Evolutionary conservation across 768 basidiomycete genomes (phyloP).

Genomic region (Serendipita indica): DNA sequence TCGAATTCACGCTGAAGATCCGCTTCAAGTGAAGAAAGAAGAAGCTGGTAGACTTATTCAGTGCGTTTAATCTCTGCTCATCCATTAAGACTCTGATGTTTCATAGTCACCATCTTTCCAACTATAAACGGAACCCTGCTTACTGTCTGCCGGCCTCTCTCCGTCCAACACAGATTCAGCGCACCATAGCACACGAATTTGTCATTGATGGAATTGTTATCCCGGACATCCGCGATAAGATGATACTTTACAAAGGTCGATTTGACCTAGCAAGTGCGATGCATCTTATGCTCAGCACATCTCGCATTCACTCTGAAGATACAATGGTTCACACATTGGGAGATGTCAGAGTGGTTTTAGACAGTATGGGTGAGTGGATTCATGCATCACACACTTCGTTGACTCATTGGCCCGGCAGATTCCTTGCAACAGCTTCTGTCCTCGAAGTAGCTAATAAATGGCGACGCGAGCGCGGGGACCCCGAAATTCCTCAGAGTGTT

Average conservation of each 20-base stretch:
- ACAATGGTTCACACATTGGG: conserved; percentile 89
- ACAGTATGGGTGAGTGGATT: conserved; percentile 52
- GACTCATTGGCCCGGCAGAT: conserved; percentile 32
- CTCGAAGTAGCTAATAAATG: conserved; percentile 69
- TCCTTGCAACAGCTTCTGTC: conserved; percentile 60
- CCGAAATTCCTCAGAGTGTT: conserved; percentile 34
- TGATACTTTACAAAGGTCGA: conserved; percentile 80
- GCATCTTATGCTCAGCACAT: conserved; percentile 49
- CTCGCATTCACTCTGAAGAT: conserved; percentile 80
- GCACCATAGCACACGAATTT: conserved; percentile 27
- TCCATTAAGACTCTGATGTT: not conserved
- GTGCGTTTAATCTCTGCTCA: conserved; percentile 27
- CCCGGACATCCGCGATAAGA: conserved; percentile 77
- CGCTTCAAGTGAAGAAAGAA: conserved; percentile 54
- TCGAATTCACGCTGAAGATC: conserved; percentile 30
- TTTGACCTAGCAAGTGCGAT: conserved; percentile 71
- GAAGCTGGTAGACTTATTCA: conserved; percentile 75
- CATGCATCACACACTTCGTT: not conserved
- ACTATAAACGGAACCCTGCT: conserved; percentile 67
- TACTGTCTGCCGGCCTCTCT: conserved; percentile 84
- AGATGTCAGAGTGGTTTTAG: conserved; percentile 63
- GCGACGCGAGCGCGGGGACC: conserved; percentile 69
- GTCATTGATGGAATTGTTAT: conserved; percentile 83
- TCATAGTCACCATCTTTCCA: conserved; percentile 75
- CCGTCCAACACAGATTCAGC: conserved; percentile 77